Conservation (phyloP, 2,329 filamentous ascomycete species). For the Sclerotinia spermophila region DNA sequence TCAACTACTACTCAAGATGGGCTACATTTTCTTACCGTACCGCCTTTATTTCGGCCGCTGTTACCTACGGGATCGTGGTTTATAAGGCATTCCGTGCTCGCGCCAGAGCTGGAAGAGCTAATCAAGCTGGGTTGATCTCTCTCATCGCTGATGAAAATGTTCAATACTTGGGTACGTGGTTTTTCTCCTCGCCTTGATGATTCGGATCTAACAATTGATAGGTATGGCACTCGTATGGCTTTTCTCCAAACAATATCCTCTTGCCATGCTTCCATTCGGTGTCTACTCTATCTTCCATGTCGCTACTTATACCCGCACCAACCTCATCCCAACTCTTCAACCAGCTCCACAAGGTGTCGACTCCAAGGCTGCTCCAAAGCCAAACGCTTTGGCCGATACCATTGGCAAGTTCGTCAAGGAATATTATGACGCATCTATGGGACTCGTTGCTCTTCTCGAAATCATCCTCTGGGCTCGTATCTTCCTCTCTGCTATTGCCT, state of each 20-base stretch:
- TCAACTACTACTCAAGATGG: slow-evolving; percentile 78
- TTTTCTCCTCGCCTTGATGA: neutral
- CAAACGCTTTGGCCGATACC: slow-evolving; percentile 64
- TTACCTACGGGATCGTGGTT: slow-evolving; percentile 96
- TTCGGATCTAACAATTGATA: slow-evolving; percentile 40
- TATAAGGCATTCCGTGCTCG: slow-evolving; percentile 95
- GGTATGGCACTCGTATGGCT: slow-evolving; percentile 96
- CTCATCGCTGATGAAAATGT: slow-evolving; percentile 90
- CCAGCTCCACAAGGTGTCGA: slow-evolving; percentile 57
- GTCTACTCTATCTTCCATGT: slow-evolving; percentile 99
- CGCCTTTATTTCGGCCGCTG: slow-evolving; percentile 83
- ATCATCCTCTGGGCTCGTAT: slow-evolving; percentile 83
- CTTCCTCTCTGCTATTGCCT: slow-evolving; percentile 74
- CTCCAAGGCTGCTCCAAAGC: slow-evolving; percentile 51
- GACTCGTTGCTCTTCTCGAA: slow-evolving; percentile 83
- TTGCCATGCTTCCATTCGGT: slow-evolving; percentile 88
- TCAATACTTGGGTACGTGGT: slow-evolving; percentile 81
- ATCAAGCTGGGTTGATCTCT: slow-evolving; percentile 54
- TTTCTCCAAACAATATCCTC: slow-evolving; percentile 79
- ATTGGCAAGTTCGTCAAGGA: slow-evolving; percentile 95
- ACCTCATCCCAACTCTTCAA: slow-evolving; percentile 82
- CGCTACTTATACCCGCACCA: slow-evolving; percentile 90
- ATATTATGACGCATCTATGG: slow-evolving; percentile 97
- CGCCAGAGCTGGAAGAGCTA: slow-evolving; percentile 66
- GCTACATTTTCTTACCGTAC: slow-evolving; percentile 84